Base-by-base conservation (phyloP, 2,329 filamentous ascomycete genomes). In the Cryphonectria japonica region DNA sequence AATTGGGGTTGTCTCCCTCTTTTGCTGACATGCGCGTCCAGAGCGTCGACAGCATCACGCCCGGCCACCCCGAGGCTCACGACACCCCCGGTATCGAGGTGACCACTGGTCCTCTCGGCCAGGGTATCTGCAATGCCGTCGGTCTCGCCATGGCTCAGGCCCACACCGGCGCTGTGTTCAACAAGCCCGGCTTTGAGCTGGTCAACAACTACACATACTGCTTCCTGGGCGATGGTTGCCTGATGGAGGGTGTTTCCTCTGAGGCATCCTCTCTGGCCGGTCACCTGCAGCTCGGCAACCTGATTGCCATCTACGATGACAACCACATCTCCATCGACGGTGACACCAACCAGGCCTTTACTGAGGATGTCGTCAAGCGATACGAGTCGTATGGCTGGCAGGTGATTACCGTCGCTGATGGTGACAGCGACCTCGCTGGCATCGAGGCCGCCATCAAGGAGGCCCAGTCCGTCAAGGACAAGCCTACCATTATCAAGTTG, bases 371-470 rank as follows among this genome's bases (percentile, higher is more conserved):
- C 73, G 83, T 88, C 78, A 96, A 97, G 89, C 91, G 95, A 80
- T 98, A 98, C 83, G 94, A 98, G 87, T 83, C 96, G 73, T 99
- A 98, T 83, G 96, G 95, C 86, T 99, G 96, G 96, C 94, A 99
- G 84, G 90, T 91, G 73, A 85, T 93, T 80, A 87, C 88, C 82
- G 95, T 99, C 81, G 86, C 91, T 78, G 90, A 98, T 78, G 96
- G 96, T 83, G 93, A 99, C 87, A 83, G 89, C 82, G 94, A 98
- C 84, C 90, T 98, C 71, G 91, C 91, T 76, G 90, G 83, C 79
- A 98, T 99, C 73, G 94, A 97, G 86, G 90, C 88, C 74, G 96
- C 96, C 78, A 93, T 99, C 83, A 89, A 91, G 83, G 89, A 93
- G 85, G 92, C 91, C 82, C 91, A 95, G 87, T 86, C 91, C 76